phyloP scores from a whole-genome alignment of 306 rosid genomes.

The Cucurbita moschata region DNA sequence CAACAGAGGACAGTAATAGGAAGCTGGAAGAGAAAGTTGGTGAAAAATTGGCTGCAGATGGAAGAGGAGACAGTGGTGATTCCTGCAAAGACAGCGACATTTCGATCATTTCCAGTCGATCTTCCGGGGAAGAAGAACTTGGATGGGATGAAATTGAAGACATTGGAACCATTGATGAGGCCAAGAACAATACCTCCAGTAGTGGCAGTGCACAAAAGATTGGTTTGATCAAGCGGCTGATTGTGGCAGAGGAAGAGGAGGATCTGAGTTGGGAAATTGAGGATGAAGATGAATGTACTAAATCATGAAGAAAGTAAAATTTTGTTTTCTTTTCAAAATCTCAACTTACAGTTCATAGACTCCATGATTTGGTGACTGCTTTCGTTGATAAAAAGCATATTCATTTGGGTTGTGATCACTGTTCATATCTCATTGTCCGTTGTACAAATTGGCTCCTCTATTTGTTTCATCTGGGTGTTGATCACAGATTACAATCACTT shows the following conservation, averaged over 20 bases:
- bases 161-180: slow-evolving; percentile 45
- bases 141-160: slow-evolving; percentile 94
- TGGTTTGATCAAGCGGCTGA: slow-evolving; percentile 44
- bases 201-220: slow-evolving; percentile 22
- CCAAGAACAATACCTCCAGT: slow-evolving; percentile 26
- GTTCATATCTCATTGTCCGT: slow-evolving; percentile 1
- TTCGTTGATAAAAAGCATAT: neutral
- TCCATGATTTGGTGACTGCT: neutral
- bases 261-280: slow-evolving; percentile 87
- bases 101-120: slow-evolving; percentile 67
- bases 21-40: slow-evolving; percentile 21
- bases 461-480: neutral
- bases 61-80: slow-evolving; percentile 31
- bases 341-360: neutral
- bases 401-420: slow-evolving; percentile 1
- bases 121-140: slow-evolving; percentile 67
- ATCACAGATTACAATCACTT: neutral
- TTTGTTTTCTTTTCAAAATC: neutral
- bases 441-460: neutral
- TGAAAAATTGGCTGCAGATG: slow-evolving; percentile 28
- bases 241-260: slow-evolving; percentile 38
- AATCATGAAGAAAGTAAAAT: slow-evolving; percentile 24
- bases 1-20: slow-evolving; percentile 17
- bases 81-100: slow-evolving; percentile 75
- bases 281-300: slow-evolving; percentile 35